Evolutionary conservation across 2,329 filamentous ascomycete species (phyloP).

Genomic region (Mollisiaceae sp.): DNA sequence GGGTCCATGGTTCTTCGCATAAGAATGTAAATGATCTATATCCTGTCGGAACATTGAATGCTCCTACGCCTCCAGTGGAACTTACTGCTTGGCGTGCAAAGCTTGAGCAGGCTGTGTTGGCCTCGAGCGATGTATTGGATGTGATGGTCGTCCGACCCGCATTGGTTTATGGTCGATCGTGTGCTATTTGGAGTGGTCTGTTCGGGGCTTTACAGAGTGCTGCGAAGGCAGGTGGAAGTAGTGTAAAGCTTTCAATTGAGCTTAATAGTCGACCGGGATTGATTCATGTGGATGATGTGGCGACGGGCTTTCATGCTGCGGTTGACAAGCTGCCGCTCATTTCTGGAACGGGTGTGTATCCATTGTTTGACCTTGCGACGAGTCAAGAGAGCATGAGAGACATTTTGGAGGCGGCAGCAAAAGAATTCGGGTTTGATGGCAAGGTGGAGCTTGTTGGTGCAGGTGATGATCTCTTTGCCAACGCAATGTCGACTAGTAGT

Average conservation of each 20-base stretch:
- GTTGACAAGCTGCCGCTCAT: slow-evolving; percentile 44
- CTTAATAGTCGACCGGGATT: slow-evolving; percentile 35
- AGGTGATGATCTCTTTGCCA: slow-evolving; percentile 36
- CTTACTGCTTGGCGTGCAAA: slow-evolving; percentile 42
- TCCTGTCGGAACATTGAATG: slow-evolving; percentile 35
- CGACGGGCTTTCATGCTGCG: slow-evolving; percentile 41
- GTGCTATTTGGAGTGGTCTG: slow-evolving; percentile 40
- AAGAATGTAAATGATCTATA: slow-evolving; percentile 41
- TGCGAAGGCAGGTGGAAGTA: slow-evolving; percentile 26
- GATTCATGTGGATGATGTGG: slow-evolving; percentile 48
- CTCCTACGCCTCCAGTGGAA: slow-evolving; percentile 31
- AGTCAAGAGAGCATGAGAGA: slow-evolving; percentile 42
- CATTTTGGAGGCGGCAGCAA: slow-evolving; percentile 39
- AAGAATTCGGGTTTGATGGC: slow-evolving; percentile 37
- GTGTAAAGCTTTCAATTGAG: slow-evolving; percentile 36
- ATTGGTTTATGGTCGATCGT: slow-evolving; percentile 45
- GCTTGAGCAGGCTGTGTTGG: slow-evolving; percentile 44
- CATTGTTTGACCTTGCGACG: slow-evolving; percentile 46
- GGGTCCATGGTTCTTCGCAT: slow-evolving; percentile 45
- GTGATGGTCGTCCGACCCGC: slow-evolving; percentile 43
- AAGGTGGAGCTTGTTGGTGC: slow-evolving; percentile 38
- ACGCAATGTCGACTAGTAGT: slow-evolving; percentile 36
- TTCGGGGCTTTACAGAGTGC: slow-evolving; percentile 40
- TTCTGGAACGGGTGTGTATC: slow-evolving; percentile 40
- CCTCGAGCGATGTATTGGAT: slow-evolving; percentile 41